A percentile compares a stretch with the other conserved stretches of the same genome.
Evolutionary conservation across 2,329 filamentous ascomycete genomes (phyloP).

Genomic region (Claviceps fusiformis): DNA sequence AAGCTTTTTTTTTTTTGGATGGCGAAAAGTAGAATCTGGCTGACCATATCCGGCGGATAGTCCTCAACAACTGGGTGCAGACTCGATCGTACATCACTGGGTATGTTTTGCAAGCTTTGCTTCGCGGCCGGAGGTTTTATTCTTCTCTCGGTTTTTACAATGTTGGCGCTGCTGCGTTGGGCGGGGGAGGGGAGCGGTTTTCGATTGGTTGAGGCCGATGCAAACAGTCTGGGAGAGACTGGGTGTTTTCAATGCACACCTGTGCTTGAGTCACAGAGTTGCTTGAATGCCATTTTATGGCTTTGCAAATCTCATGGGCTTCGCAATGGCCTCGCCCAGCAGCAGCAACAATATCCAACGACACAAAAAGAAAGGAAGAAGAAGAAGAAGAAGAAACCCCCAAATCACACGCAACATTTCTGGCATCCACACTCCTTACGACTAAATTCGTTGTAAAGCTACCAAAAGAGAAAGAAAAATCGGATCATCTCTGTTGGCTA

Average conservation of each 20-base stretch:
- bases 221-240: neutral
- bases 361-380: no score
- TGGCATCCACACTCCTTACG: neutral
- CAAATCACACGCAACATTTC: neutral
- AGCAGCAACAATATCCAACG: no score
- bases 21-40: neutral
- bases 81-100: constrained; percentile 68
- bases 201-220: neutral
- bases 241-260: neutral
- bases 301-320: neutral
- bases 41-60: constrained; percentile 20
- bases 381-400: neutral
- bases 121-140: neutral
- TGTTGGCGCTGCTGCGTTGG: neutral
- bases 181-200: neutral
- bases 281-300: neutral
- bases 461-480: neutral
- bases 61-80: constrained; percentile 55
- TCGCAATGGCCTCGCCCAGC: neutral
- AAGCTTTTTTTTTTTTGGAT: neutral
- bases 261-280: neutral
- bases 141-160: neutral
- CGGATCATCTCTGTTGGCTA: neutral
- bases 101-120: constrained; percentile 34
- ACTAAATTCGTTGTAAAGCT: neutral